Evolutionary conservation across 176 grass and related monocot species (phyloP), one percentile per base, ranked within the genome.

Genomic region (Musa schizocarpa): DNA sequence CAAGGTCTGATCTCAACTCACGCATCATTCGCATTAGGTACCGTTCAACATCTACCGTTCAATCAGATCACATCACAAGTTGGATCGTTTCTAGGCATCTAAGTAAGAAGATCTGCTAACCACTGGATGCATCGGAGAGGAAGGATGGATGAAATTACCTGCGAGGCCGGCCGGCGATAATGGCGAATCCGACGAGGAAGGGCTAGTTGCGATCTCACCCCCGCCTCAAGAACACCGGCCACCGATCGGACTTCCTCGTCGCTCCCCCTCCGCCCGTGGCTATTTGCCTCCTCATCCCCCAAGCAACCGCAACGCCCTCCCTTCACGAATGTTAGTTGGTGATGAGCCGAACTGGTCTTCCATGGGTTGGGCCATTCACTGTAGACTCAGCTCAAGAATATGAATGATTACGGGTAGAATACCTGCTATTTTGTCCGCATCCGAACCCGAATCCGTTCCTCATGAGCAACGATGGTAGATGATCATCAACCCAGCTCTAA

Each of bases 161-260:
- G 89, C 87, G 81, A 96, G 80, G 16, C 54, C 57, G 65, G 87
- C 84, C 48, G 2, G 88, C 88, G 74, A 84, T 92, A 84, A 89
- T 13, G 86, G 84, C 88, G 92, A 92, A 96, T 1, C 92, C 92
- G 50, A 82, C 50, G 70, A 96, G 76, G 85, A 96, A 96, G 53
- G 93, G 93, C 87, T 87, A 96, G 74, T 72, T 90, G 71, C 89
- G 89, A 49, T 21, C 77, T 52, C 72, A 90, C 89, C 92, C 93
- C 51, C 93, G 72, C 77, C 84, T 83, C 85, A 96, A 92, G 89
- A 96, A 96, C 25, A 96, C 93, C 16, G 93, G 93, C 93, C 93
- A 96, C 48, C 89, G 93, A 71, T 96, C 93, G 80, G 92, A 96
- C 65, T 79, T 59, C 85, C 80, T 89, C 87, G 81, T 87, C 73